Percentiles rank a stretch among this genome's conserved stretches.
Conservation (phyloP, 1,139 yeast genomes). For the Nakaseomyces sp. region DNA sequence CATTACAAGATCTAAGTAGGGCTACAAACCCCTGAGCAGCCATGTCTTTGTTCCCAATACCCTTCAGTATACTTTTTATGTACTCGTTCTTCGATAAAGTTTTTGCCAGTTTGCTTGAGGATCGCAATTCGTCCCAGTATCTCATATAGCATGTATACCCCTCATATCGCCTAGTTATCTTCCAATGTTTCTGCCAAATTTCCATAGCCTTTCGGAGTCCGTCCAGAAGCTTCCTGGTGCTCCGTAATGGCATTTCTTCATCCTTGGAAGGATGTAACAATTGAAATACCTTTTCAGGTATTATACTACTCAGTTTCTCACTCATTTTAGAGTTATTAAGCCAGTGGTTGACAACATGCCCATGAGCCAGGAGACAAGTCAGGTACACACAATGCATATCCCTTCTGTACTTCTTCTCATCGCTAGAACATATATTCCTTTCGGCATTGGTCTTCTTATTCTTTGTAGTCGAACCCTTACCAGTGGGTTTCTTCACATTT, state of each 20-base stretch:
- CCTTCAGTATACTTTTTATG: slow-evolving; percentile 34
- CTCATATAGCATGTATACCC: slow-evolving; percentile 40
- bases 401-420: slow-evolving; percentile 46
- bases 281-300: slow-evolving; percentile 40
- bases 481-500: slow-evolving; percentile 8
- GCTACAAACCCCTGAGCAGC: slow-evolving; percentile 87
- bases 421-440: slow-evolving; percentile 38
- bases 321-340: slow-evolving; percentile 45
- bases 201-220: slow-evolving; percentile 58
- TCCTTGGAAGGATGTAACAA: slow-evolving; percentile 42
- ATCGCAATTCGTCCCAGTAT: slow-evolving; percentile 48
- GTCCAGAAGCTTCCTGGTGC: slow-evolving; percentile 66
- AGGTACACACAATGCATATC: slow-evolving; percentile 54
- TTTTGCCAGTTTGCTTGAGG: slow-evolving; percentile 9
- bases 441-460: slow-evolving; percentile 18
- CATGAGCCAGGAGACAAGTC: slow-evolving; percentile 54
- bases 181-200: slow-evolving; percentile 54
- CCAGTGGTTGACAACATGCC: slow-evolving; percentile 65
- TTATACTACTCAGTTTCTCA: slow-evolving; percentile 34
- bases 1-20: slow-evolving; percentile 57
- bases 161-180: slow-evolving; percentile 35
- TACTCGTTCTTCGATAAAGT: slow-evolving; percentile 36
- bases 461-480: slow-evolving; percentile 11
- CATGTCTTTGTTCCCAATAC: slow-evolving; percentile 66
- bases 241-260: slow-evolving; percentile 34